phyloP scores from a whole-genome alignment of 176 grass and related monocot genomes.

The Aegilops speltoides region DNA sequence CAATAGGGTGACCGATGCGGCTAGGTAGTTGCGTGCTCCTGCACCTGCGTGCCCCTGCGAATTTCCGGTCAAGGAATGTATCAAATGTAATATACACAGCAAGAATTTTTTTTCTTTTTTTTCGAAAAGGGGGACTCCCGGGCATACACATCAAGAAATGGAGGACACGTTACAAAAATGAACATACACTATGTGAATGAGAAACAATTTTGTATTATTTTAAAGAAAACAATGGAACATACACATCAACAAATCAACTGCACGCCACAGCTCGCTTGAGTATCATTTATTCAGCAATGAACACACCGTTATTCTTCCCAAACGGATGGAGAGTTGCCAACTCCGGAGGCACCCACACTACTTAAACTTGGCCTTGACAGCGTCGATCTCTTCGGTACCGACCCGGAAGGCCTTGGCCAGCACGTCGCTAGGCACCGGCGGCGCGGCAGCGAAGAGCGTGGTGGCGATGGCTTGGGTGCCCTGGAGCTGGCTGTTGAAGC shows the following conservation, averaged over 20 bases:
- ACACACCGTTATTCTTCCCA: not conserved
- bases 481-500: conserved; percentile 79
- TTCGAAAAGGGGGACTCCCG: no score
- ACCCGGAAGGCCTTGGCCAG: conserved; percentile 66
- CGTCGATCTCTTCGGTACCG: conserved; percentile 18
- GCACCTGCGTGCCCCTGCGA: no score
- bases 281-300: not conserved
- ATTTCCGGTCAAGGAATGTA: no score
- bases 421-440: conserved; percentile 40
- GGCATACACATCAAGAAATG: no score
- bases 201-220: not conserved
- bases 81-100: no score
- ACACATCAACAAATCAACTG: not conserved
- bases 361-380: conserved; percentile 53
- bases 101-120: no score
- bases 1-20: no score
- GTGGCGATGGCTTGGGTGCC: conserved; percentile 56
- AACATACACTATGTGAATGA: not conserved
- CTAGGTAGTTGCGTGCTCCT: no score
- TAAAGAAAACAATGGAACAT: not conserved
- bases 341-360: not conserved
- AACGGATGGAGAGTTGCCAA: not conserved
- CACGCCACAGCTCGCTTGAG: not conserved
- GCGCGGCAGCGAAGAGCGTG: conserved; percentile 51
- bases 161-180: no score